Evolutionary conservation across 768 basidiomycete species (phyloP).

Genomic region (Tephrocybe sp.): DNA sequence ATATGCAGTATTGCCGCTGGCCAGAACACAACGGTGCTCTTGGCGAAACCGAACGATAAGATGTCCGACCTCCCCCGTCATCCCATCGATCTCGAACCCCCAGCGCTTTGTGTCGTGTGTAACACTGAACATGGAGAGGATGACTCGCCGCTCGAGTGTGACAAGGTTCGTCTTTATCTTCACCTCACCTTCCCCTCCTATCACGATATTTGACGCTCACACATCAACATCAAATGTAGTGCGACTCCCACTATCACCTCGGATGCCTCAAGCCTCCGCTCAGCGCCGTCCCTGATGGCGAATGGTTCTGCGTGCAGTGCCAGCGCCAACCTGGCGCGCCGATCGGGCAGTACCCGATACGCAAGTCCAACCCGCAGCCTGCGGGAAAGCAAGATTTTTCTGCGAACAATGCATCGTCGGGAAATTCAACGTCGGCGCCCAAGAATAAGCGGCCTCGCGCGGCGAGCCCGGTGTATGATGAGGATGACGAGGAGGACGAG

Average conservation of each 20-base stretch:
- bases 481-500: slow-evolving; percentile 15
- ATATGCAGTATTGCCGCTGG: slow-evolving; percentile 70
- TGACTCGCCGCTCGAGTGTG: slow-evolving; percentile 80
- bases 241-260: slow-evolving; percentile 86
- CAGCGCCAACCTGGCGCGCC: slow-evolving; percentile 54
- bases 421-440: slow-evolving; percentile 10
- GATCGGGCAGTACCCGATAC: slow-evolving; percentile 35
- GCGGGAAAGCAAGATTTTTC: slow-evolving; percentile 9
- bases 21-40: slow-evolving; percentile 82
- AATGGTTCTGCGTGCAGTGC: slow-evolving; percentile 91
- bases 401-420: background rate
- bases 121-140: slow-evolving; percentile 67
- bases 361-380: slow-evolving; percentile 15
- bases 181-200: background rate
- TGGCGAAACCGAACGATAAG: slow-evolving; percentile 73
- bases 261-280: slow-evolving; percentile 81
- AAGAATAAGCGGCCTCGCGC: slow-evolving; percentile 13
- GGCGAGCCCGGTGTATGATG: slow-evolving; percentile 20
- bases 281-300: slow-evolving; percentile 74
- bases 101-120: slow-evolving; percentile 72
- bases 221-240: slow-evolving; percentile 42
- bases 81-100: slow-evolving; percentile 68
- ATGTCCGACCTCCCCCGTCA: slow-evolving; percentile 78
- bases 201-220: background rate
- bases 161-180: slow-evolving; percentile 57